Evolutionary conservation across 495 filamentous ascomycete species (phyloP).

Genomic region (Apodospora peruviana): DNA sequence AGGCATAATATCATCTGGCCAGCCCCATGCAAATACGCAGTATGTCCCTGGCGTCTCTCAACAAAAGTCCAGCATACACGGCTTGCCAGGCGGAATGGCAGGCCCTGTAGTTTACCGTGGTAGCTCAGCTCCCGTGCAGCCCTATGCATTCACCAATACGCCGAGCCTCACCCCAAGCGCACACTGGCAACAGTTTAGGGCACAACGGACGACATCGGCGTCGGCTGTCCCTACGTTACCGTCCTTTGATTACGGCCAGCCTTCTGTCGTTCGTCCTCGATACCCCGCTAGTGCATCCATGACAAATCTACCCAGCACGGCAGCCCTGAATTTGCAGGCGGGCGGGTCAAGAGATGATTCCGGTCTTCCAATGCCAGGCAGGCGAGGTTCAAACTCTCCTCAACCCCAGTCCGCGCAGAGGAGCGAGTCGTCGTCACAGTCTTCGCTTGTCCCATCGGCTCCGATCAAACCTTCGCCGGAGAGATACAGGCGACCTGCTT

Average conservation of each 20-base stretch:
- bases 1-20: conserved; percentile 53
- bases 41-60: conserved; percentile 48
- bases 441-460: conserved; percentile 30
- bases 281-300: conserved; percentile 58
- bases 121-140: conserved; percentile 65
- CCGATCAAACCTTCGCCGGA: conserved; percentile 44
- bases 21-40: conserved; percentile 50
- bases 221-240: conserved; percentile 53
- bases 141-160: conserved; percentile 79
- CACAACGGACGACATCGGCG: conserved; percentile 63
- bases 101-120: conserved; percentile 61
- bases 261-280: conserved; percentile 42
- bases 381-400: conserved; percentile 18
- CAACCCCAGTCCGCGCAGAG: conserved; percentile 28
- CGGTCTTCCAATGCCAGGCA: conserved; percentile 16
- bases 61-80: conserved; percentile 60
- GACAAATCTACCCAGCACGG: conserved; percentile 31
- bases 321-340: conserved; percentile 9
- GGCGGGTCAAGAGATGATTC: conserved; percentile 29
- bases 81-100: conserved; percentile 39
- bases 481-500: conserved; percentile 47
- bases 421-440: conserved; percentile 24
- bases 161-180: conserved; percentile 55
- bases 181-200: conserved; percentile 62
- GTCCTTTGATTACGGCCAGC: conserved; percentile 38